Base-by-base conservation (phyloP, 2,329 filamentous ascomycete genomes). In the Talaromyces islandicus region DNA sequence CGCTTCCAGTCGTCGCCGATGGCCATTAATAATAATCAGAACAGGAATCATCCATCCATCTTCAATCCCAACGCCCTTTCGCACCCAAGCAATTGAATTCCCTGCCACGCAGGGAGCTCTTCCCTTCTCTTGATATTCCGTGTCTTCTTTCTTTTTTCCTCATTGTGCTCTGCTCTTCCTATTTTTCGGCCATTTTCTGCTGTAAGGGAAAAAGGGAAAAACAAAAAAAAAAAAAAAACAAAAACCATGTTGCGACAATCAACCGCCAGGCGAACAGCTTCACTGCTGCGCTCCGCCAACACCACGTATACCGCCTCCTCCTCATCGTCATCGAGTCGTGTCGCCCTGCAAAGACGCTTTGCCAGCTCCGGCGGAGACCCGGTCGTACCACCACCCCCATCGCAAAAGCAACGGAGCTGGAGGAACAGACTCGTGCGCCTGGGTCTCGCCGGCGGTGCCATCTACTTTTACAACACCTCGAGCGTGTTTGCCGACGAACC, bases 391-490 rank as follows among this genome's bases (percentile, higher is more conserved):
- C 78, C 68, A 62, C 68, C 72, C 57, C 79, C 88, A 3, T 81
- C 85, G 65, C 79, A 85, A 70, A 90, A 86, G 78, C 85, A 85
- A 68, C 81, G 91, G 73, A 89, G 87, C 72, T 96, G 91, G 90
- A 96, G 92, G 83, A 88, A 86, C 73, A 82, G 86, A 56, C 82
- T 82, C 4, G 73, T 85, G 68, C 84, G 93, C 79, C 88, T 91
- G 85, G 90, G 86, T 65, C 72, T 94, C 59, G 92, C 91, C 0
- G 82, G 80, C 61, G 91, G 83, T 21, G 86, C 88, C 52, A 78
- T 97, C 55, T 99, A 97, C 79, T 97, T 90, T 77, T 99, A 97
- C 76, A 96, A 92, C 80, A 97, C 92, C 7, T 93, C 88, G 70
- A 84, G 87, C 58, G 81, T 91, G 24, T 97, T 97, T 75, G 90